Base-by-base conservation (phyloP, 2,329 filamentous ascomycete species). In the Colletotrichum liriopes region DNA sequence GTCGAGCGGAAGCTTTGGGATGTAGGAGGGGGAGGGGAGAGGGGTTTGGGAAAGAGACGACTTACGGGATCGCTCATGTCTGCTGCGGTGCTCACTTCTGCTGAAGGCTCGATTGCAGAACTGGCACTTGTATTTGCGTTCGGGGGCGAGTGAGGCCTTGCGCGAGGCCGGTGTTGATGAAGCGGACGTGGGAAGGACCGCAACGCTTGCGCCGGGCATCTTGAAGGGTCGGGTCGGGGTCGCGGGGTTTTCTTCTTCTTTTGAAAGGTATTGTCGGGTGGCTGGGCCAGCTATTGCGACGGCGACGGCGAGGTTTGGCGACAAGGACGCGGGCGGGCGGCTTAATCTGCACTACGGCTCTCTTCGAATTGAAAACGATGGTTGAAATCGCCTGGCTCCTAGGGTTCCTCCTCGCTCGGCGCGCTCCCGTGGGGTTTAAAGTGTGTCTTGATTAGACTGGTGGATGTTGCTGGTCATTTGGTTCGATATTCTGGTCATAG, bases 101-200 rank as follows among this genome's bases (percentile, higher is more conserved):
- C 95, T 98, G 84, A 99, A 99, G 75, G 96, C 96, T 84, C 96
- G 91, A 85, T 95, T 95, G 87, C 96, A 98, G 85, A 98, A 98
- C 88, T 98, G 95, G 87, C 96, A 99, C 84, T 98, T 98, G 91
- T 99, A 99, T 86, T 98, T 98, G 88, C 97, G 96, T 87, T 98
- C 96, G 68, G 95, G 94, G 78, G 91, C 92, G 78, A 92, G 86
- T 74, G 93, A 88, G 76, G 92, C 84, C 85, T 97, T 97, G 84
- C 93, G 91, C 79, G 92, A 89, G 78, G 90, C 89, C 81, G 93
- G 89, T 80, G 92, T 90, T 80, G 94, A 90, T 80, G 90, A 86
- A 80, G 90, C 88, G 78, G 90, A 84, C 80, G 93, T 86, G 78
- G 91, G 85, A 77, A 88, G 86, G 77, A 90, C 87, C 78, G 91